Conservation (phyloP, 345 rosid genomes). For the Aquilaria yunnanensis region DNA sequence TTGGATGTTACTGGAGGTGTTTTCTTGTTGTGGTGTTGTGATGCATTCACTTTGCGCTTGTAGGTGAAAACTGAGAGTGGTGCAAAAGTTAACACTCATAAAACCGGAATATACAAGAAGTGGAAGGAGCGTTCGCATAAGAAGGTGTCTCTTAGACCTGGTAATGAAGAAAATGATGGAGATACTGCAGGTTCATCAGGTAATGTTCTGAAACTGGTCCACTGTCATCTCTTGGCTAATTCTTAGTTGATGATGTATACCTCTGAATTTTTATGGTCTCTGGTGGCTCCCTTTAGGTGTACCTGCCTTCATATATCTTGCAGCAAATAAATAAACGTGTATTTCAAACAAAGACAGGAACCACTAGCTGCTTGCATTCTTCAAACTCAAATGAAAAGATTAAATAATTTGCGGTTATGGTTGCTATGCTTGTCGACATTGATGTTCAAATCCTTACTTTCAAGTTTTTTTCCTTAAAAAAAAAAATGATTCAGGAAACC, state of each 20-base stretch:
- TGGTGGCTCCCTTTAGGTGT: too few species aligned
- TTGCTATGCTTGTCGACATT: too few species aligned
- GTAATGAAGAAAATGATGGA: constrained; percentile 38
- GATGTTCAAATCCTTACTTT: too few species aligned
- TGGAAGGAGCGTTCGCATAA: constrained; percentile 78
- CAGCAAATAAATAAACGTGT: too few species aligned
- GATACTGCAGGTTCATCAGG: constrained; percentile 43
- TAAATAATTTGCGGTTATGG: not conserved
- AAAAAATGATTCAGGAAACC: constrained; percentile 29
- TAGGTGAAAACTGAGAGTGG: constrained; percentile 95
- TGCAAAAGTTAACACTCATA: constrained; percentile 58
- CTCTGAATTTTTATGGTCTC: not conserved
- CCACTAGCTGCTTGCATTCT: too few species aligned
- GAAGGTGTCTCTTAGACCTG: constrained; percentile 45
- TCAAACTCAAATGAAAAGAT: not conserved
- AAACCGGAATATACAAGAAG: constrained; percentile 85
- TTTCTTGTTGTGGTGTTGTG: too few species aligned
- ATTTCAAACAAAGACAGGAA: too few species aligned
- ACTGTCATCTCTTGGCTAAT: not conserved
- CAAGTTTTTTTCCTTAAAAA: not conserved
- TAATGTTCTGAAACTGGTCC: constrained; percentile 13
- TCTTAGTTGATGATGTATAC: not conserved
- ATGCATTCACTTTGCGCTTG: constrained; percentile 1
- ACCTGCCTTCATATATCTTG: too few species aligned
- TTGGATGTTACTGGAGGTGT: too few species aligned